Evolutionary conservation across 768 basidiomycete species (phyloP), one percentile per base, ranked within the genome.

Genomic region (Gelatoporia subvermispora): DNA sequence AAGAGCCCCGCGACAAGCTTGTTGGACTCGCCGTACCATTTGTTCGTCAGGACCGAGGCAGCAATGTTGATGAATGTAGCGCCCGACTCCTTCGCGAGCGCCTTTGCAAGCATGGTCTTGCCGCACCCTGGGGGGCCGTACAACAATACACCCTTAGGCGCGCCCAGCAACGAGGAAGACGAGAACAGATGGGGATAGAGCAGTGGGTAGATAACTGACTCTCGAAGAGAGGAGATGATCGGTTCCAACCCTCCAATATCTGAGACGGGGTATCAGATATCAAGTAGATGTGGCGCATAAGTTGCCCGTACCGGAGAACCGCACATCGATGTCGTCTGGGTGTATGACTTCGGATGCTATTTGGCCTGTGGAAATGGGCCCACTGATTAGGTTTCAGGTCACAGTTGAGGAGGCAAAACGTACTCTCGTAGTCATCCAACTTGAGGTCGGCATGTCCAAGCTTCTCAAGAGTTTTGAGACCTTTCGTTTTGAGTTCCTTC

Each of bases 91-190:
- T 95, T 96, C 11, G 96, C 96, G 8, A 99, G 77, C 2, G 95
- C 95, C 64, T 95, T 95, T 1, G 96, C 96, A n/a, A 99, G 77
- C 93, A 99, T 94, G 1, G 96, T 98, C 73, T 99, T 99, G 21
- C 96, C 96, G 56, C 96, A 99, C 5, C 96, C 95, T 1, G 96
- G 96, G 36, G 94, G 96, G 0, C 96, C 96, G 58, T 90, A 95
- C 17, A 99, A 78, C 16, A 98, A 76, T 8, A 97, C 95, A 11
- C 96, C 96, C 64, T 97, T 97, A 0, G 96, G 96, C 4, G 96
- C 91, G 4, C 82, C 80, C 51, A 96, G 79, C 18, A 98, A 79
- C 0, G 93, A 89, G 0, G 88, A 80, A 16, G 85, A 75, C 13
- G 78, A 74, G 75, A 97, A 97, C 48, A 98, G 78, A 49, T 85